Percentiles rank a stretch among this genome's conserved stretches.
Evolutionary conservation across 257 asterid species (phyloP).

Genomic region (Primulina tabacum): DNA sequence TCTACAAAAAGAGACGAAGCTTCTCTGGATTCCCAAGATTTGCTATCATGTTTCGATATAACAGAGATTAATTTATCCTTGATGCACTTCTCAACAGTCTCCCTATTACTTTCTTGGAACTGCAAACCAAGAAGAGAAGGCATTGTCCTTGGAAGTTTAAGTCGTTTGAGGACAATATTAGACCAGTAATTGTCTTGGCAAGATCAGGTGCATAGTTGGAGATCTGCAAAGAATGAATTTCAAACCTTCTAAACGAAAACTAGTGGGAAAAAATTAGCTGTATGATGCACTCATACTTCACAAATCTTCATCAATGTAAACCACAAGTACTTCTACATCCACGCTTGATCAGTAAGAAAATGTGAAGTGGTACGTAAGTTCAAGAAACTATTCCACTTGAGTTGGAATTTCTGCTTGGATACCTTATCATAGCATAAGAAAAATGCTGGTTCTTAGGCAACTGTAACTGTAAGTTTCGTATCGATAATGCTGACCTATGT

Average conservation of each 20-base stretch:
- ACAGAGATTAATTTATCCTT: slow-evolving; percentile 57
- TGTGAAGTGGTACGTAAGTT: neutral
- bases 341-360: neutral
- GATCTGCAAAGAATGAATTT: slow-evolving; percentile 38
- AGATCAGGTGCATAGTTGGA: slow-evolving; percentile 83
- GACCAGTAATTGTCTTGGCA: slow-evolving; percentile 69
- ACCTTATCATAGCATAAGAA: too few species aligned
- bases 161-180: slow-evolving; percentile 70
- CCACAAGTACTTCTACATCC: neutral
- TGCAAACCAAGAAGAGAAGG: slow-evolving; percentile 63
- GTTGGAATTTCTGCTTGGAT: neutral
- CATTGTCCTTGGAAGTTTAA: slow-evolving; percentile 66
- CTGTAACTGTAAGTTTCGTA: neutral
- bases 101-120: slow-evolving; percentile 31
- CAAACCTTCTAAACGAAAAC: neutral
- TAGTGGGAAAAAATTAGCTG: neutral
- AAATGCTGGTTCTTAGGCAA: neutral
- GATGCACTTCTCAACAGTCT: slow-evolving; percentile 54
- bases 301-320: neutral
- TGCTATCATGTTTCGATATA: slow-evolving; percentile 46
- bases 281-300: neutral
- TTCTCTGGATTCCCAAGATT: slow-evolving; percentile 42
- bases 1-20: slow-evolving; percentile 50
- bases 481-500: neutral
- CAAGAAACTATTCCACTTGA: neutral